A percentile compares a stretch with the other conserved stretches of the same genome.
phyloP scores from a whole-genome alignment of 2,329 filamentous ascomycete genomes.

The Phyllosticta citriasiana region DNA sequence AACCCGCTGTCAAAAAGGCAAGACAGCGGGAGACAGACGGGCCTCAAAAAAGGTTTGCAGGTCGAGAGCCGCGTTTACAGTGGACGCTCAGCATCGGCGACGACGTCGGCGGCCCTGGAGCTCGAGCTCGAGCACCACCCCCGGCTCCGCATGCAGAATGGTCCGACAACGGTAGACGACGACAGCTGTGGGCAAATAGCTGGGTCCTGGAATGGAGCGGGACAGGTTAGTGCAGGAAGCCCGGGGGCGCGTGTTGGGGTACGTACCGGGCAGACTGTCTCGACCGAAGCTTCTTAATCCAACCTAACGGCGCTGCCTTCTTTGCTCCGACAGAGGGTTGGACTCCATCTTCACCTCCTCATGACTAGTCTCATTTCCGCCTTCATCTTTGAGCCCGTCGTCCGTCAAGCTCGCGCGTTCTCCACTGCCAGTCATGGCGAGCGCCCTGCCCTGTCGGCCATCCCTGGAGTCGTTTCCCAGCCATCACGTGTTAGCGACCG shows the following conservation, averaged over 20 bases:
- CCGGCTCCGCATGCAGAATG: neutral
- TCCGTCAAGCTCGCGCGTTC: slow-evolving; percentile 30
- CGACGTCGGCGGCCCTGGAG: neutral
- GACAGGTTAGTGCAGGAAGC: neutral
- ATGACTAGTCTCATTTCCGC: slow-evolving; percentile 31
- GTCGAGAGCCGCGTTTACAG: no score
- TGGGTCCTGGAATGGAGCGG: neutral
- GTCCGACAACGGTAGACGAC: neutral
- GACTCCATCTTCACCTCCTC: slow-evolving; percentile 1
- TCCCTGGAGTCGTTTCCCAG: slow-evolving; percentile 5
- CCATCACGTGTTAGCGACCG: slow-evolving; percentile 14
- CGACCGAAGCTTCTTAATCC: neutral
- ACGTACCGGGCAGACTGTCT: neutral
- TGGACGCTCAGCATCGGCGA: neutral
- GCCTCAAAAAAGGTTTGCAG: no score
- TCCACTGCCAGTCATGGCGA: slow-evolving; percentile 17
- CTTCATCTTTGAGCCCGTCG: slow-evolving; percentile 31
- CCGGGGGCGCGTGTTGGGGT: neutral
- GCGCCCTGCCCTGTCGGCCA: neutral
- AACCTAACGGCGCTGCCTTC: neutral
- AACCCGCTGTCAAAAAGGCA: neutral
- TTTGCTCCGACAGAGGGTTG: neutral
- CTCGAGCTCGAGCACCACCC: no score
- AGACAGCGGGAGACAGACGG: neutral
- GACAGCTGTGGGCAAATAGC: neutral